These are phyloP conservation scores for Lachnellula hyalina DNA, from an alignment of 2,329 filamentous ascomycete species.

Conservation along the genomic window DNA sequence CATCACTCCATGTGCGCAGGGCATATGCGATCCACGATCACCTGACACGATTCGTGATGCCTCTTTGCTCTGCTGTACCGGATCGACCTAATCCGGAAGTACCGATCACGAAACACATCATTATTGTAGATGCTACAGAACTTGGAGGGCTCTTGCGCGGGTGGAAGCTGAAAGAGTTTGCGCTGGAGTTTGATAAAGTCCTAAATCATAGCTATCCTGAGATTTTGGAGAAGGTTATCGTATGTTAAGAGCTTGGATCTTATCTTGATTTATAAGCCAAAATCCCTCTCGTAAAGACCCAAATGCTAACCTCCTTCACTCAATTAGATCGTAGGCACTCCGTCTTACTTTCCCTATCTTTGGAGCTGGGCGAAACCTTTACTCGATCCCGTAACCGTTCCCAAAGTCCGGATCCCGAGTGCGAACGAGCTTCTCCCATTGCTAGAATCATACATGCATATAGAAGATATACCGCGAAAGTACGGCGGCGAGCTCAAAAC, in stretches of 20 bases:
- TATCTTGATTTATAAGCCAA: background rate
- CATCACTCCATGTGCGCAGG: background rate
- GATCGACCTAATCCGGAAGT: background rate
- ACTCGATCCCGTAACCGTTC: background rate
- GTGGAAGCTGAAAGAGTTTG: background rate
- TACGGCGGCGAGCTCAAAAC: background rate
- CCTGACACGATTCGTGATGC: background rate
- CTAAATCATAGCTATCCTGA: background rate
- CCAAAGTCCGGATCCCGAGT: background rate
- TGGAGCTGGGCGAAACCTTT: background rate
- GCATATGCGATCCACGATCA: background rate
- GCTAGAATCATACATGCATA: background rate
- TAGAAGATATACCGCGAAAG: background rate
- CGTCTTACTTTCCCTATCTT: background rate
- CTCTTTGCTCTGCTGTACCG: background rate
- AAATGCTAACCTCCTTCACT: background rate
- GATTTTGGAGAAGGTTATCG: background rate
- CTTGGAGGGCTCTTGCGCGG: background rate
- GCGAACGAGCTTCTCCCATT: background rate
- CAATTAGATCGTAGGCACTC: background rate
- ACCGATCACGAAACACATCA: background rate
- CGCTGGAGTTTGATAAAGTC: background rate
- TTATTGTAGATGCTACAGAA: background rate
- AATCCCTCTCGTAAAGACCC: background rate
- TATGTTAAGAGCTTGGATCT: background rate